Conservation (phyloP, 305 asterid genomes). For the Striga hermonthica region DNA sequence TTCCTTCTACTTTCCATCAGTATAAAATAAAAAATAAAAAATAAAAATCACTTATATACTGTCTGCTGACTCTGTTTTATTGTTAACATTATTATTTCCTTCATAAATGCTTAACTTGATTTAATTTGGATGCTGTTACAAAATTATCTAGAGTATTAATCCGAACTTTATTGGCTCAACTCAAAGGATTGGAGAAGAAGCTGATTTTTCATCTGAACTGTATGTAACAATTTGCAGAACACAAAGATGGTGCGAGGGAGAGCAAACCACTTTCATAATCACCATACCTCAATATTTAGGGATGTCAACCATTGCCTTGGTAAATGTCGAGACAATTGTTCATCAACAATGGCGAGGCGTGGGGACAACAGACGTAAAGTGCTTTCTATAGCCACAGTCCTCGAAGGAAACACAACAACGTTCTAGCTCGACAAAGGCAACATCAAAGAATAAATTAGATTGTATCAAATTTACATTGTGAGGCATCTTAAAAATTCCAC, state of each 20-base stretch:
- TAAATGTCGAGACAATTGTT: constrained; percentile 66
- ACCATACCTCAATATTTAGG: constrained; percentile 63
- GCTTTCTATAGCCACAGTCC: constrained; percentile 88
- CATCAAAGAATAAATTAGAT: constrained; percentile 33
- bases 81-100: not conserved
- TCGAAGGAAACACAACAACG: constrained; percentile 82
- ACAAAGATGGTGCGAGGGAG: constrained; percentile 15
- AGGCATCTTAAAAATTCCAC: constrained; percentile 11
- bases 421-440: constrained; percentile 44
- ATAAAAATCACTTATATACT: not conserved
- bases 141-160: constrained; percentile 14
- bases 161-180: constrained; percentile 4
- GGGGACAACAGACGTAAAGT: constrained; percentile 81
- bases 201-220: constrained; percentile 10
- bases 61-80: not conserved
- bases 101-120: not conserved
- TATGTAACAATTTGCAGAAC: constrained; percentile 8
- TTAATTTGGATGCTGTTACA: constrained; percentile 2
- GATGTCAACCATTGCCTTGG: constrained; percentile 91
- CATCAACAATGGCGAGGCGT: constrained; percentile 89
- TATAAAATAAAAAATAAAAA: no score
- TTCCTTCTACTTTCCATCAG: not conserved
- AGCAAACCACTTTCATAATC: constrained; percentile 17
- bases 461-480: constrained; percentile 9
- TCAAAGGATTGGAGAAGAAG: constrained; percentile 16